These are phyloP conservation scores for Vanilla planifolia DNA, from an alignment of 106 monocot species.

Conservation along the genomic window DNA sequence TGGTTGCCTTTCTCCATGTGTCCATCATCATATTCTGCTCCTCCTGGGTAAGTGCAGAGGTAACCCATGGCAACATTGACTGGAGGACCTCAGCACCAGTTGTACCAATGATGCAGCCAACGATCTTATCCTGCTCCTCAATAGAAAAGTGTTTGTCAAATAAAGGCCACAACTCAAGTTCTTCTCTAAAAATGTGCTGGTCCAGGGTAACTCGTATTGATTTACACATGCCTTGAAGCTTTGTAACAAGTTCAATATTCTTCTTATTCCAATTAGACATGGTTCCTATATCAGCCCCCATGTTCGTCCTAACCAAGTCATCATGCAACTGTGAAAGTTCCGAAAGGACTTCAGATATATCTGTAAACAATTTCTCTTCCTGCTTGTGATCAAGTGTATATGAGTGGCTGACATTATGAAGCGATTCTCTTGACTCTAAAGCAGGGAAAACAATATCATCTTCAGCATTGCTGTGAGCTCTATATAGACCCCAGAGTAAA, in stretches of 20 bases:
- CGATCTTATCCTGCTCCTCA: conserved; percentile 96
- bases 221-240: conserved; percentile 98
- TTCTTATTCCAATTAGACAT: conserved; percentile 38
- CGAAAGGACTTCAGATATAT: conserved; percentile 75
- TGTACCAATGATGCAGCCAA: conserved; percentile 94
- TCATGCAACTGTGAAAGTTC: conserved; percentile 68
- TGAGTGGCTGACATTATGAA: conserved; percentile 97
- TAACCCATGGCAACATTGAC: conserved; percentile 99
- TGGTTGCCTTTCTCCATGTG: conserved; percentile 88
- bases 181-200: conserved; percentile 92
- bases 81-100: conserved; percentile 97
- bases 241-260: conserved; percentile 81
- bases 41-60: conserved; percentile 84
- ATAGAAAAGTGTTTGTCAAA: conserved; percentile 94
- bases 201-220: conserved; percentile 90
- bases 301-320: conserved; percentile 13
- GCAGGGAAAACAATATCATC: conserved; percentile 99
- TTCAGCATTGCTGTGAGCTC: conserved; percentile 98
- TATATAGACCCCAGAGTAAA: conserved; percentile 90
- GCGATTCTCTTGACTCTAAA: conserved; percentile 92
- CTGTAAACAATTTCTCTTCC: conserved; percentile 92
- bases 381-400: conserved; percentile 98
- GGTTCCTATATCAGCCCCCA: conserved; percentile 10
- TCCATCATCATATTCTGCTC: conserved; percentile 99
- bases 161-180: conserved; percentile 97